These are phyloP conservation scores for Naganishia vaughanmartiniae DNA, from an alignment of 768 basidiomycete genomes.

Conservation along the genomic window DNA sequence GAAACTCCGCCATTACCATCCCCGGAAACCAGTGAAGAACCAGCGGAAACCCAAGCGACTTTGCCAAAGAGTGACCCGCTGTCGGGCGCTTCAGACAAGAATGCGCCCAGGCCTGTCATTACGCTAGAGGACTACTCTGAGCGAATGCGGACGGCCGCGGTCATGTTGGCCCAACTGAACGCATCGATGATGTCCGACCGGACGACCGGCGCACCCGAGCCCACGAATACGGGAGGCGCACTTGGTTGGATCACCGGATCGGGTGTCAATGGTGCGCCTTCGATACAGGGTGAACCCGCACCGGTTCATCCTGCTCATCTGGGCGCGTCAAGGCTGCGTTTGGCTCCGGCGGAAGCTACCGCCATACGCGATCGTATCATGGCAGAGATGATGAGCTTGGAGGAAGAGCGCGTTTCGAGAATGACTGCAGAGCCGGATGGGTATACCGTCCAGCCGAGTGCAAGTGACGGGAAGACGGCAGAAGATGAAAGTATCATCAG, in stretches of 20 bases:
- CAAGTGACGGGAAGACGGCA: slow-evolving; percentile 60
- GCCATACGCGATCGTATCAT: slow-evolving; percentile 93
- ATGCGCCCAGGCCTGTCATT: slow-evolving; percentile 53
- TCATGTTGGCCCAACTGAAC: slow-evolving; percentile 96
- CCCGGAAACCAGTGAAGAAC: slow-evolving; percentile 19
- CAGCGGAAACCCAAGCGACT: slow-evolving; percentile 21
- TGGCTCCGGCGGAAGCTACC: slow-evolving; percentile 78
- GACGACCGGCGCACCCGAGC: slow-evolving; percentile 6
- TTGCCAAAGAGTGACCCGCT: neutral
- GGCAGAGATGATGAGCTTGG: slow-evolving; percentile 95
- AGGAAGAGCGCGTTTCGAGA: slow-evolving; percentile 92
- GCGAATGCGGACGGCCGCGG: slow-evolving; percentile 94
- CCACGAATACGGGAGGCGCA: slow-evolving; percentile 44
- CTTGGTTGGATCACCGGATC: slow-evolving; percentile 62
- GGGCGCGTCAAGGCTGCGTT: slow-evolving; percentile 61
- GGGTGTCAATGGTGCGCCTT: slow-evolving; percentile 41
- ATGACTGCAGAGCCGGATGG: slow-evolving; percentile 60
- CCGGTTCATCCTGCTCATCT: slow-evolving; percentile 29
- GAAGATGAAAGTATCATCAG: slow-evolving; percentile 94
- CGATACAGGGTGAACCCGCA: slow-evolving; percentile 35
- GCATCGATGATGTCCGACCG: slow-evolving; percentile 54
- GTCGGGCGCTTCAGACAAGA: slow-evolving; percentile 11
- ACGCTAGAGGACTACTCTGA: slow-evolving; percentile 97
- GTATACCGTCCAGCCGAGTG: slow-evolving; percentile 49
- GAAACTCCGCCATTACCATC: slow-evolving; percentile 12